These are phyloP conservation scores for Bipolaris bicolor DNA, from an alignment of 2,329 filamentous ascomycete species.

Conservation along the genomic window DNA sequence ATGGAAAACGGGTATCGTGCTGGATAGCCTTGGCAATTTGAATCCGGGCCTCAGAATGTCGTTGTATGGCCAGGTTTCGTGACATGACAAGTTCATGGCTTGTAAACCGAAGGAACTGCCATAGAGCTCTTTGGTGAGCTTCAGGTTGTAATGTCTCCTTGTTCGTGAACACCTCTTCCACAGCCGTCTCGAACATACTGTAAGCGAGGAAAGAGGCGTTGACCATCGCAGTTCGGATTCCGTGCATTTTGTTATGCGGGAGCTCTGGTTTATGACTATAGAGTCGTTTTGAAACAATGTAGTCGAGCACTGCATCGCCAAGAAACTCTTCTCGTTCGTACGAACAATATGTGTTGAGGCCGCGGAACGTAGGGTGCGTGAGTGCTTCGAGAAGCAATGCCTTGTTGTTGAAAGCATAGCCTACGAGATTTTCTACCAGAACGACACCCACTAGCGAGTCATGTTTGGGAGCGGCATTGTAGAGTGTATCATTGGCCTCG, in stretches of 20 bases:
- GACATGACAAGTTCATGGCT: conserved; percentile 56
- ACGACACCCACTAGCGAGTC: conserved; percentile 22
- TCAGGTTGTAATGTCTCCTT: conserved; percentile 43
- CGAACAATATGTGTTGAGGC: conserved; percentile 53
- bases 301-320: conserved; percentile 84
- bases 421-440: conserved; percentile 69
- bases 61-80: conserved; percentile 53
- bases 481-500: conserved; percentile 36
- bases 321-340: conserved; percentile 86
- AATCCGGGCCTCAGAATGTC: conserved; percentile 58
- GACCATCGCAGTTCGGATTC: conserved; percentile 74
- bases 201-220: conserved; percentile 84
- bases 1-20: conserved; percentile 69
- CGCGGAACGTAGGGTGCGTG: conserved; percentile 72
- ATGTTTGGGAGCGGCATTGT: conserved; percentile 24
- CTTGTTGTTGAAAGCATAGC: conserved; percentile 72
- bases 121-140: conserved; percentile 57
- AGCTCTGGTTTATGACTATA: conserved; percentile 59
- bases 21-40: conserved; percentile 60
- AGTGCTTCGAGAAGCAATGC: conserved; percentile 76
- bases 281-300: conserved; percentile 70
- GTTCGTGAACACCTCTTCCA: conserved; percentile 44
- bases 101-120: conserved; percentile 71
- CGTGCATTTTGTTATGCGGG: conserved; percentile 71
- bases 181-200: conserved; percentile 66